phyloP scores from a whole-genome alignment of 179 eudicot species.

The Silene vulgaris region DNA sequence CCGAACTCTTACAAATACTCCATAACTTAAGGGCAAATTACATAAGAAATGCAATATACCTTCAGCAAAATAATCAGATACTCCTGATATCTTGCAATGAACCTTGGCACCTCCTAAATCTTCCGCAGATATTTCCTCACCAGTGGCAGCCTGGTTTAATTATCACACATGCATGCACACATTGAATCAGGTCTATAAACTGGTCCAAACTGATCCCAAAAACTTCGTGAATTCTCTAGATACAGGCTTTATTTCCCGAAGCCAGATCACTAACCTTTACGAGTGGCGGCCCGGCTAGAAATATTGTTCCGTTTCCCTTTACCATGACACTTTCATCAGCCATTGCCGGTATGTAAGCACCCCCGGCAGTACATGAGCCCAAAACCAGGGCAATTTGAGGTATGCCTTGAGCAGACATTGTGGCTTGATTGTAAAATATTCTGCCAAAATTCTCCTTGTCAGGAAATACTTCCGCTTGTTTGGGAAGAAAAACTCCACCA shows the following conservation, averaged over 20 bases:
- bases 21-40: slow-evolving; percentile 1
- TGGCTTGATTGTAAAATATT: slow-evolving; percentile 88
- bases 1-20: not conserved
- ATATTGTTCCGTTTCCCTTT: slow-evolving; percentile 94
- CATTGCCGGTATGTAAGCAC: slow-evolving; percentile 99
- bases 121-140: slow-evolving; percentile 97
- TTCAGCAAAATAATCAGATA: slow-evolving; percentile 91
- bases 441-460: slow-evolving; percentile 97
- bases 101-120: slow-evolving; percentile 95
- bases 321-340: slow-evolving; percentile 99
- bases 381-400: slow-evolving; percentile 96
- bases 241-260: not conserved
- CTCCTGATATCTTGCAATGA: slow-evolving; percentile 94
- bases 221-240: not conserved
- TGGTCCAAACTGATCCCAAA: not conserved
- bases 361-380: slow-evolving; percentile 99
- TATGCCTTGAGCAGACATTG: slow-evolving; percentile 87
- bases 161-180: not conserved
- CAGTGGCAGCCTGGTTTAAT: slow-evolving; percentile 89
- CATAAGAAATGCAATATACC: slow-evolving; percentile 36
- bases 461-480: slow-evolving; percentile 95
- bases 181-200: slow-evolving; percentile 2
- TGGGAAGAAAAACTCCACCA: slow-evolving; percentile 98
- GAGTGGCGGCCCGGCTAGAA: slow-evolving; percentile 99
- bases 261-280: slow-evolving; percentile 66